Percentiles rank a stretch among this genome's conserved stretches.
Evolutionary conservation across 345 rosid genomes (phyloP).

Genomic region (Trapa bicornis): DNA sequence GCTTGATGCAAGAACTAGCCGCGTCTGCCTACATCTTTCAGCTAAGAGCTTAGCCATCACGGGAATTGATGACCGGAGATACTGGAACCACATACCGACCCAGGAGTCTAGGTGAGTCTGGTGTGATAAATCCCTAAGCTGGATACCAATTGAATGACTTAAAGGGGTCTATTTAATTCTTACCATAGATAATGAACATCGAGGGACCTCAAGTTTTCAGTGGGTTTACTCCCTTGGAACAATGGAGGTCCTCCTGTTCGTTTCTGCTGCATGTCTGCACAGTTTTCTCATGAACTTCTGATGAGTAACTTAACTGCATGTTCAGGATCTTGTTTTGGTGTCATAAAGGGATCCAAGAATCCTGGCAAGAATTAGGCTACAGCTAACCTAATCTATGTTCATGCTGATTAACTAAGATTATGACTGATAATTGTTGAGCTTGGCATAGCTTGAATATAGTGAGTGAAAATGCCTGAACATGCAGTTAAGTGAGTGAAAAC

Average conservation of each 20-base stretch:
- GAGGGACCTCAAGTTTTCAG: not conserved
- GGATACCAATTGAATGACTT: not conserved
- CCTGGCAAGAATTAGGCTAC: too few species aligned
- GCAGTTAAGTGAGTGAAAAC: too few species aligned
- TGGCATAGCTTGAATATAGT: not conserved
- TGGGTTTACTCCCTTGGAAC: not conserved
- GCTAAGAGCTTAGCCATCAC: conserved; percentile 59
- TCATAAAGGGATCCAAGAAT: too few species aligned
- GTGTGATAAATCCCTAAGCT: not conserved
- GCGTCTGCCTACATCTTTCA: conserved; percentile 15
- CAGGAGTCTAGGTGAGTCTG: conserved; percentile 75
- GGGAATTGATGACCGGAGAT: conserved; percentile 88
- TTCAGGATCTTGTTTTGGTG: too few species aligned
- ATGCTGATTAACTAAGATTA: too few species aligned
- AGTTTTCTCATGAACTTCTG: too few species aligned
- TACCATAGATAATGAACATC: not conserved
- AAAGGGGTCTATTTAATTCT: not conserved
- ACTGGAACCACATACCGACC: conserved; percentile 69
- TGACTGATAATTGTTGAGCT: not conserved
- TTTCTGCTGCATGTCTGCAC: too few species aligned
- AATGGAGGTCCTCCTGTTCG: too few species aligned
- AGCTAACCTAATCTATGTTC: too few species aligned
- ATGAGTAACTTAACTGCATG: too few species aligned
- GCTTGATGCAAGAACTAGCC: too few species aligned
- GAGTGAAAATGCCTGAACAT: not conserved